Evolutionary conservation across 2,329 filamentous ascomycete genomes (phyloP).

Genomic region (Fusarium sp.): DNA sequence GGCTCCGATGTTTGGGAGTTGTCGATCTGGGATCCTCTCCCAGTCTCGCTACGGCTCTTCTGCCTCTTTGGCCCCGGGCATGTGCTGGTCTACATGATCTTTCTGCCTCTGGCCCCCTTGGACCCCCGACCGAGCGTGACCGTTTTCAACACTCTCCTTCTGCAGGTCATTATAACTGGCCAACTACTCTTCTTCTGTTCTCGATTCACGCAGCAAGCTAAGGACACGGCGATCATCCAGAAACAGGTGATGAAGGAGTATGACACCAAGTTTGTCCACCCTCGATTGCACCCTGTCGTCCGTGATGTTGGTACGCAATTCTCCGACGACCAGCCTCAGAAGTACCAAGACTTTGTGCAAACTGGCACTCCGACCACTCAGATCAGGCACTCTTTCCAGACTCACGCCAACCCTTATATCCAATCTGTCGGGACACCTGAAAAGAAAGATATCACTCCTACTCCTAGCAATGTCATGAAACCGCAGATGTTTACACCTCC

Average conservation of each 20-base stretch:
- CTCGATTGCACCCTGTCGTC: conserved; percentile 84
- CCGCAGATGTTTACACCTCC: conserved; percentile 59
- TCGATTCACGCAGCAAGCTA: conserved; percentile 84
- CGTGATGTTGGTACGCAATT: conserved; percentile 84
- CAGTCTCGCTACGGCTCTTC: conserved; percentile 83
- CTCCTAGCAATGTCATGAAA: conserved; percentile 52
- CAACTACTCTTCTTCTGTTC: conserved; percentile 81
- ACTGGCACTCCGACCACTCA: conserved; percentile 68
- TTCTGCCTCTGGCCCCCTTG: conserved; percentile 80
- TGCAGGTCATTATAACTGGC: conserved; percentile 79
- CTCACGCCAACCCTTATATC: conserved; percentile 84
- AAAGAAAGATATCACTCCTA: conserved; percentile 52
- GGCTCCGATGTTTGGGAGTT: conserved; percentile 94
- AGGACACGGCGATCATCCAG: conserved; percentile 86
- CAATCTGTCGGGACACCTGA: conserved; percentile 64
- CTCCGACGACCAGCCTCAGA: conserved; percentile 59
- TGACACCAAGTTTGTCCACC: conserved; percentile 94
- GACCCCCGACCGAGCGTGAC: conserved; percentile 88
- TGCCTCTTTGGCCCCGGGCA: conserved; percentile 95
- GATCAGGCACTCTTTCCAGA: conserved; percentile 81
- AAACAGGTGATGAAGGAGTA: conserved; percentile 96
- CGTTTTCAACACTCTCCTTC: conserved; percentile 82
- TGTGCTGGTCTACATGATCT: conserved; percentile 89
- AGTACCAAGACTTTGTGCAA: conserved; percentile 58
- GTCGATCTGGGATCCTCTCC: conserved; percentile 91